Evolutionary conservation across 768 basidiomycete genomes (phyloP).

Genomic region (Boletus speciosus): DNA sequence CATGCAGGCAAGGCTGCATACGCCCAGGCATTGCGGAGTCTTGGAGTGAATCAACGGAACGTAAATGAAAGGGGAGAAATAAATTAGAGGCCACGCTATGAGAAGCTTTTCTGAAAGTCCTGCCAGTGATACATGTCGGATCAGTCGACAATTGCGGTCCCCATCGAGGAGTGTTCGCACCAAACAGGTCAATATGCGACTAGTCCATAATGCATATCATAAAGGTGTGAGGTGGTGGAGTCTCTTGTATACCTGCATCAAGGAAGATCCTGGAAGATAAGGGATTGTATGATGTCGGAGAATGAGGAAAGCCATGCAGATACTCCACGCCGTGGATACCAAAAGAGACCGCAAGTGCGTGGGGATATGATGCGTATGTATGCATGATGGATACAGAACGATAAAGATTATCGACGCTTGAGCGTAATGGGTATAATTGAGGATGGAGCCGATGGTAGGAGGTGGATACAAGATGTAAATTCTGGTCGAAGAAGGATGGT

Average conservation of each 20-base stretch:
- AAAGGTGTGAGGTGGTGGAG: conserved; percentile 10
- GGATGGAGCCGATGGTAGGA: conserved; percentile 6
- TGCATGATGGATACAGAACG: conserved; percentile 35
- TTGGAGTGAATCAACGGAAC: neutral
- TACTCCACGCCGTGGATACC: conserved; percentile 15
- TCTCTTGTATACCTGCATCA: conserved; percentile 24
- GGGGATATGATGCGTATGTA: conserved; percentile 27
- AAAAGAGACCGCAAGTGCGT: conserved; percentile 17
- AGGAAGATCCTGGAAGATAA: conserved; percentile 9
- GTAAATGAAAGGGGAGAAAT: conserved; percentile 10
- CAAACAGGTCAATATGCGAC: conserved; percentile 24
- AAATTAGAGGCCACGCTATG: conserved; percentile 23
- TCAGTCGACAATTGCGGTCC: conserved; percentile 16
- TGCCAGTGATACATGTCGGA: conserved; percentile 11
- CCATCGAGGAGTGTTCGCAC: conserved; percentile 11
- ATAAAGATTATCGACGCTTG: conserved; percentile 31
- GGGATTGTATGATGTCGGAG: conserved; percentile 12
- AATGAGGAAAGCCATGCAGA: conserved; percentile 10
- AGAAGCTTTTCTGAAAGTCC: conserved; percentile 21
- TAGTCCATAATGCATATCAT: conserved; percentile 30
- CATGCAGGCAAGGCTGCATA: conserved; percentile 2
- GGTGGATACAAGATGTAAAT: conserved; percentile 21
- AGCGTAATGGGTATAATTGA: conserved; percentile 26
- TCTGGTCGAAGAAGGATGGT: conserved; percentile 11
- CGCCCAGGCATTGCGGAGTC: neutral